Base-by-base conservation (phyloP, 306 rosid species). In the Prunus armeniaca region DNA sequence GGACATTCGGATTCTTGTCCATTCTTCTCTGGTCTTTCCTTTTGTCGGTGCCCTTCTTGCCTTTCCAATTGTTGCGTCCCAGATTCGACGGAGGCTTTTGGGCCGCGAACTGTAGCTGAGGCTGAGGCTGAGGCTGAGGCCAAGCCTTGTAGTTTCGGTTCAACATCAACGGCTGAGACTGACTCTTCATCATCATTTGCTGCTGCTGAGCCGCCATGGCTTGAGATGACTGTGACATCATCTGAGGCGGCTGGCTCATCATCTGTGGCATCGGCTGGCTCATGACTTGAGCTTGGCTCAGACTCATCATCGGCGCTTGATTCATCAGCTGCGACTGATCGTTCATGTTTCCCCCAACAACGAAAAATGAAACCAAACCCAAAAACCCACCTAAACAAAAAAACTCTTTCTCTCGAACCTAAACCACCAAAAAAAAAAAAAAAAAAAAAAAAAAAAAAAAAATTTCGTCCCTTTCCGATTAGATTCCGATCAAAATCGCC, bases 31-130 rank as follows among this genome's bases (percentile, higher is more conserved):
- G 68, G 72, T 90, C 95, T 51, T 78, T 86, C 74, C 96, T 88
- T 82, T 89, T 90, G 76, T 89, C 96, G 32, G 69, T 45, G 2
- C 72, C 75, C 67, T 88, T 90, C 85, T 90, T 91, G 2, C 96
- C 93, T 84, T 83, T 94, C 97, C 98, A 90, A 79, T 88, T 86
- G 77, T 71, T 81, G 63, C 91, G 83, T 24, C 89, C 86, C 6
- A 54, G 81, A 25, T 81, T 81, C 3, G 70, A 24, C 47, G 63
- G 77, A 71, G 50, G 79, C 63, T 72, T 70, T 71, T 76, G 55
- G 83, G 85, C 58, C 45, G 80, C 71, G 90, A 64, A 34, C 76
- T 70, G 87, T 57, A 47, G 88, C 11, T 52, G 81, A 8, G 71
- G 62, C 34, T 76, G 80, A 15, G 57, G 38, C 38, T 32, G 34